Evolutionary conservation across 257 asterid genomes (phyloP), one percentile per base, ranked within the genome.

Genomic region (Solanum ossicruentum): DNA sequence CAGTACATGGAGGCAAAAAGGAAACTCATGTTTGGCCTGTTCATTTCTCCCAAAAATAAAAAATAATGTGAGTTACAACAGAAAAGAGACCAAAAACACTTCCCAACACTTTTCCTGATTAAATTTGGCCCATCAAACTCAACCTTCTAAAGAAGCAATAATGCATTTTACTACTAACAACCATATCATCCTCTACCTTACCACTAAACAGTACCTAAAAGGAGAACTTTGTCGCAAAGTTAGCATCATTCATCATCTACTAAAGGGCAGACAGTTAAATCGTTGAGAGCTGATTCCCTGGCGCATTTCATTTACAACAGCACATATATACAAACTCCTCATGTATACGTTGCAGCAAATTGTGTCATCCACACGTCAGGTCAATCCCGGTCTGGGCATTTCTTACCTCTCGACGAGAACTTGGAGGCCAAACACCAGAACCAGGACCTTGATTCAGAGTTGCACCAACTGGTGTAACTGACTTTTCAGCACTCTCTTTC

Each of bases 291-390:
- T 82, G 71, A 77, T 81, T 85, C 49, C 86, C 86, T 39, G 87
- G 84, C 82, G 86, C 90, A 32, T 77, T 87, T 88, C 92, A 91
- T 90, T 90, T 92, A 92, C 96, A 92, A 90, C 91, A 94, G 90
- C 92, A 90, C 90, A 84, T 90, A 90, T 89, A 86, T 90, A 91
- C 92, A 90, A 82, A 90, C 87, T 72, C 86, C 78, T 45, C 90
- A 78, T 88, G 92, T 84, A 89, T 84, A 85, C 43, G 45, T 85
- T 77, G 91, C 89, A 82, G 84, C 72, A 80, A 80, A 84, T 63
- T 70, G 28, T 81, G 56, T 94, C 95, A 94, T 87, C 98, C 96
- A 20, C 96, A 94, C 85, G 89, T 93, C 87, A 96, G 91, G 91
- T 96, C 99, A 72, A 96, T 92, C 80, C 87, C 98, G 3, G 91